Evolutionary conservation across 768 basidiomycete genomes (phyloP), one percentile per base, ranked within the genome.

Genomic region (Xerocomus spinulosus): DNA sequence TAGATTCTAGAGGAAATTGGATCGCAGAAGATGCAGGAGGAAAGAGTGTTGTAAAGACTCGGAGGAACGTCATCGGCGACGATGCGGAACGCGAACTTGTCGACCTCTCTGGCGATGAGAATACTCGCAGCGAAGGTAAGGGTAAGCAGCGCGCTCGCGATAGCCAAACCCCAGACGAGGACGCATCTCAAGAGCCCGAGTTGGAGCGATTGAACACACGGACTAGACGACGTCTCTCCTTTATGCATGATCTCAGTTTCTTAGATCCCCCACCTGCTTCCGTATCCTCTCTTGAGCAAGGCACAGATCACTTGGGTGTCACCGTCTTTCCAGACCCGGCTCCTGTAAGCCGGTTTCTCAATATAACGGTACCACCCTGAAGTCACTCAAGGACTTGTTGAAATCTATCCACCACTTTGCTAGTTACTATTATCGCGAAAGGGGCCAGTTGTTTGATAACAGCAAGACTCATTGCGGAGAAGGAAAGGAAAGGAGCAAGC

Each of bases 1-100:
- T 70, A 43, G 77, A 80, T 61, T 46, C 68, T 2, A 72, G 77
- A 39, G 81, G 78, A 12, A 82, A 83, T 50, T 85, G 82, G 80
- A 75, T 84, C 18, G 85, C 85, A 9, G 68, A 60, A 28, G 83
- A 87, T 57, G 85, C 84, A 2, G 83, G 77, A 15, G 84, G 85
- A 2, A 61, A 64, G 26, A 65, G 60, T 7, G 70, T 57, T 3
- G 70, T 79, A 57, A 69, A 66, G 55, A 67, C 57, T 56, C 70
- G 69, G 48, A 71, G 52, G 53, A 63, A 29, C 42, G 48, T 44
- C 40, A 47, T 35, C 44, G 46, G 21, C 32, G 37, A 62, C 4
- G 66, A 61, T 5, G 58, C 44, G 3, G 65, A 63, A 24, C 59
- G 46, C 17, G 60, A 66, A 8, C 53, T 37, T 35, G 55, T 55